Evolutionary conservation across 768 basidiomycete genomes (phyloP), one percentile per base, ranked within the genome.

Genomic region (Lentinula raphanica): DNA sequence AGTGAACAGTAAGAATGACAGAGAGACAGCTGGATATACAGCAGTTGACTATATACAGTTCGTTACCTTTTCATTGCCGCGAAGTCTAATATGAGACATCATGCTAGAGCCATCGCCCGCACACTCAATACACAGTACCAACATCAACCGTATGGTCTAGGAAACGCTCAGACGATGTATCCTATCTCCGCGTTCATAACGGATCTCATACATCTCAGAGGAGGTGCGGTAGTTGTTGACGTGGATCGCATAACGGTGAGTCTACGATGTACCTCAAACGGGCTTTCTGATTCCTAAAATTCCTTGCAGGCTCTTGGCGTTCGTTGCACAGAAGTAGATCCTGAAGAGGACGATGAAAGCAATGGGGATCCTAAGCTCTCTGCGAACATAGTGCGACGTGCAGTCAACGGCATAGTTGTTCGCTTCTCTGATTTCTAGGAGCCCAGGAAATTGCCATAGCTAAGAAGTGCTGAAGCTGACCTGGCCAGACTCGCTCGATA

Each of bases 11-110:
- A 80, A 78, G 62, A 97, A 96, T 65, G 95, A 98, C 66, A 79
- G 94, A 56, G 95, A 98, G 71, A 97, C 94, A 0, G 81, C 85
- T 27, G 88, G 85, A 6, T 96, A 95, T 68, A 83, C 80, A 5
- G 94, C 92, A 0, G 77, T 81, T 3, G 90, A 95, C 72, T 96
- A 96, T 67, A 82, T 98, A 64, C 76, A 73, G 90, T 92, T 64
- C 64, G 77, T 64, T 27, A 55, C 31, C 21, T 55, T 62, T 28
- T 42, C 61, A 49, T 42, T 28, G 42, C 38, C 36, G 7, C 42
- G 11, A 38, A 49, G 3, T 39, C 15, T 15, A 27, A 21, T 6
- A 54, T 60, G 28, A 56, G 58, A 50, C 64, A 58, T 59, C n/a
- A 54, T 50, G 9, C 21, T 64, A 90, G 90, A 28, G 81, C 88